Conservation (phyloP, 2,329 filamentous ascomycete genomes). For the Trichoderma guizhouense region DNA sequence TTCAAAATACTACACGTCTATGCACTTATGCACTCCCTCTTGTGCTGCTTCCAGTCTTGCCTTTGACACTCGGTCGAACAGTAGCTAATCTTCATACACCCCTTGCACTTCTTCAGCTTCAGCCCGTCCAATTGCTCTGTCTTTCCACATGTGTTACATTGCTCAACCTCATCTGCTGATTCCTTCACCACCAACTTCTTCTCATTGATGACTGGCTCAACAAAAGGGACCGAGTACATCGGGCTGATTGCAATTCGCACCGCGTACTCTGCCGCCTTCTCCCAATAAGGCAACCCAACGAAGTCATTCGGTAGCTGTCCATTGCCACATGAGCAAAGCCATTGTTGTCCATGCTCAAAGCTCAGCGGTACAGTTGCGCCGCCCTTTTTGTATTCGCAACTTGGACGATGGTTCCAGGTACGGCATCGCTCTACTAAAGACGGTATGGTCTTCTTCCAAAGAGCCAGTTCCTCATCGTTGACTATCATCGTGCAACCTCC, state of each 20-base stretch:
- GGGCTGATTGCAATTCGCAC: conserved; percentile 59
- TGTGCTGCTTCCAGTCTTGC: conserved; percentile 53
- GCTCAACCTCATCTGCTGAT: not conserved
- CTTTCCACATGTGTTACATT: conserved; percentile 39
- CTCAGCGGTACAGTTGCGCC: conserved; percentile 39
- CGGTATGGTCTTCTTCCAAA: conserved; percentile 47
- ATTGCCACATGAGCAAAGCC: conserved; percentile 46
- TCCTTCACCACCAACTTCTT: not conserved
- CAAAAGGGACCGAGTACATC: conserved; percentile 43
- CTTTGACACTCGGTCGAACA: conserved; percentile 53
- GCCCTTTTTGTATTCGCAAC: conserved; percentile 42
- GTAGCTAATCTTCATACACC: conserved; percentile 46
- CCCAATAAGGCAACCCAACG: conserved; percentile 41
- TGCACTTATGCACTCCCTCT: not conserved
- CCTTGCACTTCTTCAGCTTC: conserved; percentile 42
- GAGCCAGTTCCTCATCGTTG: conserved; percentile 54
- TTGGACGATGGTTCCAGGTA: conserved; percentile 42
- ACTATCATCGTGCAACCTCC: conserved; percentile 41
- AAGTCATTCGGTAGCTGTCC: conserved; percentile 42
- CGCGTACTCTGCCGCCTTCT: conserved; percentile 39
- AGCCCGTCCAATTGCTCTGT: conserved; percentile 28
- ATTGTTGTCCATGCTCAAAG: conserved; percentile 32
- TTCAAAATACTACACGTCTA: not conserved
- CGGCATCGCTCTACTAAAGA: conserved; percentile 47
- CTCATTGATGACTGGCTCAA: conserved; percentile 39